Percentiles rank a stretch among this genome's conserved stretches.
phyloP scores from a whole-genome alignment of 83 land plant species.

The Diphasiastrum complanatum region DNA sequence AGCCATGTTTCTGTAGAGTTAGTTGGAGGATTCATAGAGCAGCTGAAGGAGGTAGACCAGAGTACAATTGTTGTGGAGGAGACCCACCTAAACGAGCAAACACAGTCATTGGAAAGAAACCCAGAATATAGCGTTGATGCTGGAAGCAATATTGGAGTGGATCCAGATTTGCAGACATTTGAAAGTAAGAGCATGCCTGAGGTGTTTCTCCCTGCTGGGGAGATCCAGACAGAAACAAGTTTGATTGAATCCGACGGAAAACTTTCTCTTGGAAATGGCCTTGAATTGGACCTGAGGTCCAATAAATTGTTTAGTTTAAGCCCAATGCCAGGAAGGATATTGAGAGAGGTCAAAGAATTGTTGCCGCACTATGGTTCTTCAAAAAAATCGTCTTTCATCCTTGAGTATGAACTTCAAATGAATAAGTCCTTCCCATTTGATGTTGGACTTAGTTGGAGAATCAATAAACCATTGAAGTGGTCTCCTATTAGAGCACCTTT shows the following conservation, averaged over 20 bases:
- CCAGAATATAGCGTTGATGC: conserved; percentile 37
- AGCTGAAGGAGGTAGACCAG: conserved; percentile 27
- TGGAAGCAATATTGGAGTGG: background rate
- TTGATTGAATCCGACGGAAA: no score
- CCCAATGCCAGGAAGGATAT: background rate
- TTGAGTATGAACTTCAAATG: conserved; percentile 12
- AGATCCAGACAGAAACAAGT: background rate
- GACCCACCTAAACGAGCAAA: background rate
- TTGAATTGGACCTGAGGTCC: no score
- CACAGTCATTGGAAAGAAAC: conserved; percentile 18
- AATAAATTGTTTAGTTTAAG: no score
- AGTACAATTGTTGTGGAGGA: background rate
- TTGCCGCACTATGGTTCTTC: background rate
- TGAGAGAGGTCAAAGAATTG: background rate
- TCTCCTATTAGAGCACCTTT: conserved; percentile 57
- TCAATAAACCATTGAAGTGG: conserved; percentile 60
- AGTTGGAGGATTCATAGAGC: conserved; percentile 46
- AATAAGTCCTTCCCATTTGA: conserved; percentile 42
- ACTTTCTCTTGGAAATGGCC: no score
- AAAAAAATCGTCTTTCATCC: conserved; percentile 3
- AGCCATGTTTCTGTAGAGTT: conserved; percentile 75
- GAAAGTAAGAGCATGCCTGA: background rate
- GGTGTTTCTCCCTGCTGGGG: background rate
- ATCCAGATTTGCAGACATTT: background rate
- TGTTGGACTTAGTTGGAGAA: conserved; percentile 69